Evolutionary conservation across 768 basidiomycete species (phyloP).

Genomic region (Mycena crocata): DNA sequence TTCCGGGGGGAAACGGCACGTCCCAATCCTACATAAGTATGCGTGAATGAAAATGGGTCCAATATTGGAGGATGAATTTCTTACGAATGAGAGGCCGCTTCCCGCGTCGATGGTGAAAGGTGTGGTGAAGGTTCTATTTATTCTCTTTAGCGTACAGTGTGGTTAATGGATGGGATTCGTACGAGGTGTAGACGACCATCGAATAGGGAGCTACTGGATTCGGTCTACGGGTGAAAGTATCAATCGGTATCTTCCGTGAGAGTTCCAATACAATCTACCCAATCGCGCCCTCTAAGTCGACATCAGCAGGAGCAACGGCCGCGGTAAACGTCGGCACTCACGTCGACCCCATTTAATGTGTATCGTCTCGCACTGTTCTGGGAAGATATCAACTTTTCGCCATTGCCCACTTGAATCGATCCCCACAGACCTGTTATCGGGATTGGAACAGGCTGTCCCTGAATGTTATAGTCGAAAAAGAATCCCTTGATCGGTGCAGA

Average conservation of each 20-base stretch:
- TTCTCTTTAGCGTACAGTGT: not conserved
- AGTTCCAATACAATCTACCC: constrained; percentile 14
- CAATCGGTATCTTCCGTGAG: not conserved
- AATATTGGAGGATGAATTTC: constrained; percentile 10
- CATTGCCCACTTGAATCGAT: too few relatives aligned
- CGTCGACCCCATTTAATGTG: constrained; percentile 50
- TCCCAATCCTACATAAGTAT: constrained; percentile 60
- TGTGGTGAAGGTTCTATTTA: constrained; percentile 50
- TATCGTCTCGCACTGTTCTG: constrained; percentile 54
- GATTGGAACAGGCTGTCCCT: constrained; percentile 41
- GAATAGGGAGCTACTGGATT: constrained; percentile 62
- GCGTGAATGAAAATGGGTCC: not conserved
- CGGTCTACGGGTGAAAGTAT: constrained; percentile 45
- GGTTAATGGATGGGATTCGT: constrained; percentile 18
- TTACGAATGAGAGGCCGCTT: constrained; percentile 43
- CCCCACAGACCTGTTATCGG: constrained; percentile 49
- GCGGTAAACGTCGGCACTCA: constrained; percentile 37
- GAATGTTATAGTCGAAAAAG: constrained; percentile 49
- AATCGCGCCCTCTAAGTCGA: constrained; percentile 20
- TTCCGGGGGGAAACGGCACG: constrained; percentile 63
- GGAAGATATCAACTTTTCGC: not conserved
- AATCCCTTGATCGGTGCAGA: constrained; percentile 48
- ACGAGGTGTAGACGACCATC: constrained; percentile 64
- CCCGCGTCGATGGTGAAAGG: constrained; percentile 59
- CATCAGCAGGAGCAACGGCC: too few relatives aligned